phyloP scores from a whole-genome alignment of 306 rosid genomes.

The Astragalus membranaceus region DNA sequence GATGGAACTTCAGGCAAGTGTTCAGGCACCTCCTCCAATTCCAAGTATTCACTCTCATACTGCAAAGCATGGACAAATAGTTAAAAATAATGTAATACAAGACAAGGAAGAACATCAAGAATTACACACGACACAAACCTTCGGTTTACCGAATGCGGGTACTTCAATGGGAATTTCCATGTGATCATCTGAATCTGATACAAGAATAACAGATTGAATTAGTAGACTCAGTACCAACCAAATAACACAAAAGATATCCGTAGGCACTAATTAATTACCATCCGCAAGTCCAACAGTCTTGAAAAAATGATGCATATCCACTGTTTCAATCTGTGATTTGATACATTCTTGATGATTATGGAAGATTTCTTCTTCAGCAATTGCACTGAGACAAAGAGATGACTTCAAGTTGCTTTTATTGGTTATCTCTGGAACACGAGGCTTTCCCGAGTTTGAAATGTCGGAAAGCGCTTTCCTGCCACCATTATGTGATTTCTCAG shows the following conservation, averaged over 20 bases:
- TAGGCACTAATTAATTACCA: constrained; percentile 27
- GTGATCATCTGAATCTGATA: constrained; percentile 27
- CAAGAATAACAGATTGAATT: background rate
- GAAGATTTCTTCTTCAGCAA: constrained; percentile 41
- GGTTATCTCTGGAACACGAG: constrained; percentile 17
- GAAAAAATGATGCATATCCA: constrained; percentile 26
- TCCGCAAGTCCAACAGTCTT: constrained; percentile 35
- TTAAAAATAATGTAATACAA: background rate
- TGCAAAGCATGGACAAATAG: constrained; percentile 5
- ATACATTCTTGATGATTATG: constrained; percentile 55
- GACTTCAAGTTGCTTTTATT: constrained; percentile 28
- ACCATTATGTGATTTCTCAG: constrained; percentile 31
- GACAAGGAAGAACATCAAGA: background rate
- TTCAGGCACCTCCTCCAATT: constrained; percentile 44
- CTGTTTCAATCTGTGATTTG: constrained; percentile 26
- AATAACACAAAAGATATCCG: background rate
- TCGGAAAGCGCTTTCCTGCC: constrained; percentile 55
- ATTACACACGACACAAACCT: constrained; percentile 26
- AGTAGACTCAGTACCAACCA: background rate
- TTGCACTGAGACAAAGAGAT: constrained; percentile 19
- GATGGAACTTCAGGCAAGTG: constrained; percentile 23
- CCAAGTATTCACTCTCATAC: constrained; percentile 20
- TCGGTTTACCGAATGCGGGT: constrained; percentile 11
- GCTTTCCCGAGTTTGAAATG: constrained; percentile 55
- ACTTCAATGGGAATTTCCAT: constrained; percentile 19